These are phyloP conservation scores for Pichia inconspicua DNA, from an alignment of 1,139 yeast species.

Conservation along the genomic window DNA sequence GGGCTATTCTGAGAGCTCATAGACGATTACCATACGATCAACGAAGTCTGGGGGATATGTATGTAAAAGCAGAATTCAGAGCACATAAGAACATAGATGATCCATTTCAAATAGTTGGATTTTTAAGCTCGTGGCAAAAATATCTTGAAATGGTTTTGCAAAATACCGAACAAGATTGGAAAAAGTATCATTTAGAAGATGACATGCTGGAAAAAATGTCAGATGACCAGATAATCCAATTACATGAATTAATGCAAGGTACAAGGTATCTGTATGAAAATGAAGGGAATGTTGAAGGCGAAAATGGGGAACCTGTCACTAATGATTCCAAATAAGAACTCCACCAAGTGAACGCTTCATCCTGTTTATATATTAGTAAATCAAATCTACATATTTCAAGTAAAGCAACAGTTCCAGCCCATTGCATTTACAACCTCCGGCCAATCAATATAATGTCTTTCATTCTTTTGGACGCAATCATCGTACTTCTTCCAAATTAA, in stretches of 20 bases:
- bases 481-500: constrained; percentile 24
- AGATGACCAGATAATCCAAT: constrained; percentile 87
- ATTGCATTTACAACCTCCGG: constrained; percentile 23
- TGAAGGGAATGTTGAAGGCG: constrained; percentile 4
- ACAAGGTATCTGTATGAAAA: constrained; percentile 29
- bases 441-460: constrained; percentile 23
- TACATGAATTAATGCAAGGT: constrained; percentile 65
- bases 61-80: constrained; percentile 82
- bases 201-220: constrained; percentile 72
- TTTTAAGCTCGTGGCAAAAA: constrained; percentile 90
- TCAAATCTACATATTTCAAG: constrained; percentile 9
- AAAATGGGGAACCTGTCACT: neutral
- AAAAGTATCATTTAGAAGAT: constrained; percentile 51
- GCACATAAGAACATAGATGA: constrained; percentile 80
- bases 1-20: constrained; percentile 77
- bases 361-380: neutral
- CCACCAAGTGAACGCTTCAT: neutral
- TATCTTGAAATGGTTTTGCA: constrained; percentile 52
- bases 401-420: constrained; percentile 27
- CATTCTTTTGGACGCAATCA: constrained; percentile 5
- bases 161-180: constrained; percentile 68
- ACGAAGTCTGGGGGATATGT: constrained; percentile 76
- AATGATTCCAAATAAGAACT: neutral
- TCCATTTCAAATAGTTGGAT: constrained; percentile 90
- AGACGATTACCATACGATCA: constrained; percentile 56